Evolutionary conservation across 805 yeast species (phyloP), one percentile per base, ranked within the genome.

Genomic region (Diddensiella santjacobensis): DNA sequence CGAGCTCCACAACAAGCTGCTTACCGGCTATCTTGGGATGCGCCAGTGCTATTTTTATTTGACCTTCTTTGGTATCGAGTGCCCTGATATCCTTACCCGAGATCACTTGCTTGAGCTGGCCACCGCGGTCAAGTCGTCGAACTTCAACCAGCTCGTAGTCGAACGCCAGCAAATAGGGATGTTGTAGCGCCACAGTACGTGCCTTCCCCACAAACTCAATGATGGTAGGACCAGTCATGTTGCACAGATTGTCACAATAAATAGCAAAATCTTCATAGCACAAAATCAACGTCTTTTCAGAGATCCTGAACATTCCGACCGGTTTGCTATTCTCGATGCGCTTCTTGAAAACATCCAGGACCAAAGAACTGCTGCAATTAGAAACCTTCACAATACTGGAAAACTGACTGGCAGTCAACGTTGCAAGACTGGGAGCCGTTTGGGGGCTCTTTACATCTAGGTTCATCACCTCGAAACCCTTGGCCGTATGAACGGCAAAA

Each of bases 251-350:
- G 60, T 83, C 80, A 49, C 82, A 74, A 49, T 81, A 81, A 2
- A 87, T 69, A 3, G 87, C 88, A 57, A 83, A 81, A 45, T 80
- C 81, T 48, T 77, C 84, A 67, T 85, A 87, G 31, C 85, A 83
- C 40, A 85, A 62, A 11, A 85, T 64, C 45, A 81, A 77, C 11
- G 71, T 66, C 45, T 76, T 70, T 42, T 78, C 77, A 5, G 71
- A 64, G n/a, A 84, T 69, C 57, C 79, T 78, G 60, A 77, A 81
- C 74, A 84, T 80, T 1, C 83, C 80, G 56, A 83, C 64, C 0
- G 91, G 87, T 44, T 66, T 58, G 11, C 63, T 58, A 1, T 58
- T 53, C 8, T 76, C 71, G 36, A 74, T 66, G 23, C 69, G 68
- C 42, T 70, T 69, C 23, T 70, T 71, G 48, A 63, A 59, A n/a